These are phyloP conservation scores for Trichoderma semiorbis DNA, from an alignment of 2,329 filamentous ascomycete species.

Conservation along the genomic window DNA sequence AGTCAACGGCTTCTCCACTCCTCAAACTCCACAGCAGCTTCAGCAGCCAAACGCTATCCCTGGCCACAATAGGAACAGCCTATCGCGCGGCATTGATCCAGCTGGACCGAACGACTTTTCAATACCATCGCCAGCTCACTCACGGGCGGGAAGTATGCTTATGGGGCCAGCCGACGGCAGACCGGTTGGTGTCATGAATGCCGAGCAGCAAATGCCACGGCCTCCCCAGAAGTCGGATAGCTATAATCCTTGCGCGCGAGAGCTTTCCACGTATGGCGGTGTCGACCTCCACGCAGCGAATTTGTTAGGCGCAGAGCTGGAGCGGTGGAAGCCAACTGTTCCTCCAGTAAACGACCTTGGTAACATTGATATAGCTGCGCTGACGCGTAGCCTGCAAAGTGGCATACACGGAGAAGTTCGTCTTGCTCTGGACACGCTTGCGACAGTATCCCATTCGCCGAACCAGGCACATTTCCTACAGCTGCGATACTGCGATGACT, in stretches of 20 bases:
- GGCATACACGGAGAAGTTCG: slow-evolving; percentile 89
- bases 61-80: slow-evolving; percentile 16
- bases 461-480: slow-evolving; percentile 62
- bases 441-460: slow-evolving; percentile 61
- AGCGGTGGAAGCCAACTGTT: slow-evolving; percentile 67
- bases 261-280: slow-evolving; percentile 64
- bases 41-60: slow-evolving; percentile 11
- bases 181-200: slow-evolving; percentile 22
- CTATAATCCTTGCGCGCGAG: slow-evolving; percentile 53
- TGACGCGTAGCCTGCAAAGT: slow-evolving; percentile 85
- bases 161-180: slow-evolving; percentile 36
- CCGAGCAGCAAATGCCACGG: slow-evolving; percentile 36
- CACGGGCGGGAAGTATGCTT: slow-evolving; percentile 41
- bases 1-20: slow-evolving; percentile 38
- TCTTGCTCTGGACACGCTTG: slow-evolving; percentile 80
- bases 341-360: slow-evolving; percentile 76
- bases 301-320: slow-evolving; percentile 63
- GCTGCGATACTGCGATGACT: slow-evolving; percentile 75
- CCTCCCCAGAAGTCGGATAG: slow-evolving; percentile 47
- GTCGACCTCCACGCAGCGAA: slow-evolving; percentile 64
- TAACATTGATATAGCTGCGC: slow-evolving; percentile 81
- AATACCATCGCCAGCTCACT: slow-evolving; percentile 44
- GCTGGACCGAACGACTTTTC: slow-evolving; percentile 38
- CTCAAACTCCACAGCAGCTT: slow-evolving; percentile 28
- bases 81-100: slow-evolving; percentile 47